Evolutionary conservation across 2,329 filamentous ascomycete genomes (phyloP).

Genomic region (Colletotrichum sp.): DNA sequence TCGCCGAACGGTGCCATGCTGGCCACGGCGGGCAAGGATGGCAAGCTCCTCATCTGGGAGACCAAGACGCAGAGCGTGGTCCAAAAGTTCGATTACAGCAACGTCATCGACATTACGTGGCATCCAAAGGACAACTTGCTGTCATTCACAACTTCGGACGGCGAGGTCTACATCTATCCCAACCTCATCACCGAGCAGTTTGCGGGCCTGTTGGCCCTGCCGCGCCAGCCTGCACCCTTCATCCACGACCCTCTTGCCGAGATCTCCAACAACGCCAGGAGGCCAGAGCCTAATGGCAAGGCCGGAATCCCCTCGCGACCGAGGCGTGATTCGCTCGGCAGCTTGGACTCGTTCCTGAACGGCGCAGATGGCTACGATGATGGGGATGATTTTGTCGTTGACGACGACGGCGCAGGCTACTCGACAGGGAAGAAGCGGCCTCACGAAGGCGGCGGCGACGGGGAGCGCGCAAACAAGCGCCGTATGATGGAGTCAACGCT

Average conservation of each 20-base stretch:
- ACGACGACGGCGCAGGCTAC: constrained; percentile 95
- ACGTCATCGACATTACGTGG: constrained; percentile 88
- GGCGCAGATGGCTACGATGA: constrained; percentile 56
- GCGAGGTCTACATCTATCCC: constrained; percentile 89
- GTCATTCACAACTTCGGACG: constrained; percentile 91
- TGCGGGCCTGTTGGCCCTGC: constrained; percentile 58
- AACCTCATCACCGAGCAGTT: constrained; percentile 69
- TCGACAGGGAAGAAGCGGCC: constrained; percentile 62
- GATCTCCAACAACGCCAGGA: constrained; percentile 67
- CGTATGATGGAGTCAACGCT: constrained; percentile 65
- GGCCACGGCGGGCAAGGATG: constrained; percentile 71
- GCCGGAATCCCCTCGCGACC: constrained; percentile 32
- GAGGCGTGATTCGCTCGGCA: constrained; percentile 72
- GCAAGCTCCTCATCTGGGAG: constrained; percentile 84
- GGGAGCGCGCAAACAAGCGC: constrained; percentile 51
- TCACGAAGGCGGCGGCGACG: constrained; percentile 54
- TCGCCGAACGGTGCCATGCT: constrained; percentile 93
- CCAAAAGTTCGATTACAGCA: constrained; percentile 78
- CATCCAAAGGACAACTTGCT: constrained; percentile 88
- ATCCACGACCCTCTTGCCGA: constrained; percentile 81
- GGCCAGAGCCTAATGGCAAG: constrained; percentile 39
- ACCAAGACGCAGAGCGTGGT: constrained; percentile 84
- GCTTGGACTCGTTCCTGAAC: constrained; percentile 82
- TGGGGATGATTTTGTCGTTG: constrained; percentile 85
- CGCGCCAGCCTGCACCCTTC: constrained; percentile 79